phyloP scores from a whole-genome alignment of 2,329 filamentous ascomycete species.

The Tolypocladium album region DNA sequence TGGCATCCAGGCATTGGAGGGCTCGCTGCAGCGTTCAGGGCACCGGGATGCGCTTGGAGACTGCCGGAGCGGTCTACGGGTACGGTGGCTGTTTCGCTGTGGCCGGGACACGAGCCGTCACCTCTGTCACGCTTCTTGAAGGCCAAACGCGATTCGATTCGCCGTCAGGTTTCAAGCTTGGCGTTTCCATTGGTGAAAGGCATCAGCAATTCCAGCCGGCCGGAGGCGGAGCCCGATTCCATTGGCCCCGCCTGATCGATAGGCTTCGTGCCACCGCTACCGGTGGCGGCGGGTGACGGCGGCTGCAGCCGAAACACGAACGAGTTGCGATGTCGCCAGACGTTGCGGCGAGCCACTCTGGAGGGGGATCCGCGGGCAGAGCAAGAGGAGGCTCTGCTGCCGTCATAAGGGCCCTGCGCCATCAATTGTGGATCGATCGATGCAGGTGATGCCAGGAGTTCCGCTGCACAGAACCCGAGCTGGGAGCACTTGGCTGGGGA shows the following conservation, averaged over 20 bases:
- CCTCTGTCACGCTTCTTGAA: background rate
- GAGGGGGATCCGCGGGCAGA: background rate
- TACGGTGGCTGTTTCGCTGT: background rate
- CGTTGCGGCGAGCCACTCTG: background rate
- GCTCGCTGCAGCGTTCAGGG: background rate
- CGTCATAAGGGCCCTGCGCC: background rate
- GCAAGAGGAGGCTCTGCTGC: background rate
- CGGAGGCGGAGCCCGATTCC: background rate
- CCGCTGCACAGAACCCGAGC: background rate
- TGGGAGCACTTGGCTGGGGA: background rate
- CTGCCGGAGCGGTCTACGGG: background rate
- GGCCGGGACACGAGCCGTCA: background rate
- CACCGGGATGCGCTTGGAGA: background rate
- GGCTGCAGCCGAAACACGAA: background rate
- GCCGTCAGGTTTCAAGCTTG: background rate
- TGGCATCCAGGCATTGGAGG: background rate
- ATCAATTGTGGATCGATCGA: background rate
- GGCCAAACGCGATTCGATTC: background rate
- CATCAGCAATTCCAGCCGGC: background rate
- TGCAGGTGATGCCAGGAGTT: background rate
- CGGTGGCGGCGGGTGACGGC: background rate
- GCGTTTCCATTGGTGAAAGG: background rate
- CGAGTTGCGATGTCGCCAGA: background rate
- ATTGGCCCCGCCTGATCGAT: background rate
- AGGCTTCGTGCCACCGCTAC: background rate